These are phyloP conservation scores for Chlorella sp. DNA, from an alignment of 139 green algal genomes.

Conservation along the genomic window DNA sequence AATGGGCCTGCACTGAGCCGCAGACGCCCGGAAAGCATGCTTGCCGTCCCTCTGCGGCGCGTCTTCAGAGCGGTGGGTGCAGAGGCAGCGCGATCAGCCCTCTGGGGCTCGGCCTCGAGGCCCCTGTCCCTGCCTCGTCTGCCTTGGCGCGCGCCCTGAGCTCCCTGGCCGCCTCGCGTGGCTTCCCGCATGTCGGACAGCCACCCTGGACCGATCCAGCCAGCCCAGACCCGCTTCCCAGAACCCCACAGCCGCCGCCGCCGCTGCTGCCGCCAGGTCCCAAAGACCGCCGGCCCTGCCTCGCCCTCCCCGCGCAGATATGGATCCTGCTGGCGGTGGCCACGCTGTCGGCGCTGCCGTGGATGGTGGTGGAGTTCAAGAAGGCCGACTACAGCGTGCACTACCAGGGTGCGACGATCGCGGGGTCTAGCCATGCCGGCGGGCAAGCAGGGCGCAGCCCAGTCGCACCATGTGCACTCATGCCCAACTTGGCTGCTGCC, in stretches of 20 bases:
- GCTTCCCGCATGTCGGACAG: no score
- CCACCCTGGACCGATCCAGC: neutral
- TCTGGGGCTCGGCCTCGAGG: neutral
- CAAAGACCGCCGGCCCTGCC: neutral
- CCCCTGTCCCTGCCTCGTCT: neutral
- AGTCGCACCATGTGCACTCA: neutral
- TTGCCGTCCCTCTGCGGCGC: slow-evolving; percentile 30
- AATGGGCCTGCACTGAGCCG: no score
- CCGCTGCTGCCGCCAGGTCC: neutral
- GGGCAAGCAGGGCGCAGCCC: no score
- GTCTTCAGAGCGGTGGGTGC: slow-evolving; percentile 38
- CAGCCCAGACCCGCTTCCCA: neutral
- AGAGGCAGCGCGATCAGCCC: neutral
- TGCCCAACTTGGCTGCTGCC: neutral
- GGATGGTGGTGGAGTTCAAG: slow-evolving; percentile 83
- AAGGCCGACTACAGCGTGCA: slow-evolving; percentile 63
- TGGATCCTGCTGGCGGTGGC: slow-evolving; percentile 49
- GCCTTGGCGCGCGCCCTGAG: no score
- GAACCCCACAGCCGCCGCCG: no score
- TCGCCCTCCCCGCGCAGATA: slow-evolving; percentile 20
- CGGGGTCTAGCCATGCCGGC: no score
- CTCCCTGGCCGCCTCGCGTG: no score
- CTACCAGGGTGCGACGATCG: slow-evolving; percentile 48
- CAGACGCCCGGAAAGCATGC: no score
- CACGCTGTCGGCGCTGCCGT: slow-evolving; percentile 71